These are phyloP conservation scores for Tetrapisispora phaffii DNA, from an alignment of 805 yeast species.

Conservation along the genomic window DNA sequence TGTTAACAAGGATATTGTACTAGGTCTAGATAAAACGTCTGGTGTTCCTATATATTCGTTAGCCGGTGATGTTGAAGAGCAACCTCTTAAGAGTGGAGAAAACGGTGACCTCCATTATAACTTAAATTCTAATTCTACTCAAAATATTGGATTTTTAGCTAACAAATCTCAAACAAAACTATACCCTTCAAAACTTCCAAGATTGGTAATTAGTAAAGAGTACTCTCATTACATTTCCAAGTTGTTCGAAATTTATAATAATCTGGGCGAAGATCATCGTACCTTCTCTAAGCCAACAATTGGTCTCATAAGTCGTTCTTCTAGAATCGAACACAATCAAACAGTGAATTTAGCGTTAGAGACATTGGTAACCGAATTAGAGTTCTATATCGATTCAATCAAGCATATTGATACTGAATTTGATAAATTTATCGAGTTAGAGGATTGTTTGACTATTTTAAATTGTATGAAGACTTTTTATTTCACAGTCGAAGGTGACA, in stretches of 20 bases:
- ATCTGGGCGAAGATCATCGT: constrained; percentile 34
- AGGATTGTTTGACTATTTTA: constrained; percentile 42
- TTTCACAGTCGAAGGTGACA: constrained; percentile 18
- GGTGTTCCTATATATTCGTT: constrained; percentile 18
- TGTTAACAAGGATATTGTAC: constrained; percentile 15
- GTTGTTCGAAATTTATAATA: constrained; percentile 45
- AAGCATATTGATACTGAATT: constrained; percentile 23
- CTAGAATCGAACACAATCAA: constrained; percentile 29
- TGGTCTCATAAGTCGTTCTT: constrained; percentile 30
- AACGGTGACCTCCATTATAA: constrained; percentile 32
- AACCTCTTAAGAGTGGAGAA: constrained; percentile 10
- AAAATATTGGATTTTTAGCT: constrained; percentile 34
- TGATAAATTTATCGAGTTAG: constrained; percentile 30
- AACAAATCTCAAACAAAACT: constrained; percentile 33
- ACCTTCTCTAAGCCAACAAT: constrained; percentile 34
- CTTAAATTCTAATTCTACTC: constrained; percentile 33
- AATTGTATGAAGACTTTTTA: constrained; percentile 48
- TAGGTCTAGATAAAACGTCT: constrained; percentile 15
- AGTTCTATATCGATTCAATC: constrained; percentile 25
- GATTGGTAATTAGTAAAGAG: constrained; percentile 33
- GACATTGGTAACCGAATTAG: constrained; percentile 29
- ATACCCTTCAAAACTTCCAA: constrained; percentile 32
- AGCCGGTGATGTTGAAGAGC: constrained; percentile 6
- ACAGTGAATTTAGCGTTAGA: constrained; percentile 31
- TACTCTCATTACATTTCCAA: constrained; percentile 41